A percentile compares a stretch with the other conserved stretches of the same genome.
Conservation (phyloP, 108 stramenopile genomes). For the Discostella stelligeroides region DNA sequence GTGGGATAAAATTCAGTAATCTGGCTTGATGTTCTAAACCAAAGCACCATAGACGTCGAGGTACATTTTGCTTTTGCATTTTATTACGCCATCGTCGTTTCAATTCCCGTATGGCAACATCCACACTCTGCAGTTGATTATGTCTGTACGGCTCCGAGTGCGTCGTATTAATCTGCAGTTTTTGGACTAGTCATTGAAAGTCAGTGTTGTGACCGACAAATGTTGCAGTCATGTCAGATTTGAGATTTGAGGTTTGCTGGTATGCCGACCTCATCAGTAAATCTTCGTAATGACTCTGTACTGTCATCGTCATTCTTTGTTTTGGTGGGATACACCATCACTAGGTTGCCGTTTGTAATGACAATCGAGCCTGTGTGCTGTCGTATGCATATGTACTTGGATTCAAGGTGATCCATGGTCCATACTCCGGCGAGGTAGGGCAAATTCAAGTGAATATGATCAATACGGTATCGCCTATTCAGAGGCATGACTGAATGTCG, state of each 20-base stretch:
- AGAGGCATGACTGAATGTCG: slow-evolving; percentile 18
- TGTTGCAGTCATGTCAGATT: slow-evolving; percentile 20
- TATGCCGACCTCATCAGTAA: slow-evolving; percentile 25
- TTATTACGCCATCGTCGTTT: too few species aligned
- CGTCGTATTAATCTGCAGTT: not conserved
- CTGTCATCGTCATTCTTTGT: not conserved
- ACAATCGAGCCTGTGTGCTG: not conserved
- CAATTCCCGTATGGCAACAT: too few species aligned
- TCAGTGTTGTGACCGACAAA: slow-evolving; percentile 25
- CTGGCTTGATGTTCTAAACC: too few species aligned
- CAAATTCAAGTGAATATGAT: too few species aligned
- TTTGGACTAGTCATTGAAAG: slow-evolving; percentile 12
- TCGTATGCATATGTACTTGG: not conserved
- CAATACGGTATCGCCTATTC: slow-evolving; percentile 19
- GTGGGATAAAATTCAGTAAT: too few species aligned
- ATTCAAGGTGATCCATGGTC: too few species aligned
- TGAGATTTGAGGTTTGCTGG: slow-evolving; percentile 12
- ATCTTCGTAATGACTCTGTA: not conserved
- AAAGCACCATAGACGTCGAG: too few species aligned
- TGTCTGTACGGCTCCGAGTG: slow-evolving; percentile 13
- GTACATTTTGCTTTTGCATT: too few species aligned
- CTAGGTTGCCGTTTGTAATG: slow-evolving; percentile 3
- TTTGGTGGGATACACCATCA: too few species aligned
- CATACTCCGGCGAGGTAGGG: slow-evolving; percentile 3
- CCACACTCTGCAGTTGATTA: slow-evolving; percentile 22